phyloP scores from a whole-genome alignment of 169 alveolate genomes.

The Cryptosporidium viatorum region DNA sequence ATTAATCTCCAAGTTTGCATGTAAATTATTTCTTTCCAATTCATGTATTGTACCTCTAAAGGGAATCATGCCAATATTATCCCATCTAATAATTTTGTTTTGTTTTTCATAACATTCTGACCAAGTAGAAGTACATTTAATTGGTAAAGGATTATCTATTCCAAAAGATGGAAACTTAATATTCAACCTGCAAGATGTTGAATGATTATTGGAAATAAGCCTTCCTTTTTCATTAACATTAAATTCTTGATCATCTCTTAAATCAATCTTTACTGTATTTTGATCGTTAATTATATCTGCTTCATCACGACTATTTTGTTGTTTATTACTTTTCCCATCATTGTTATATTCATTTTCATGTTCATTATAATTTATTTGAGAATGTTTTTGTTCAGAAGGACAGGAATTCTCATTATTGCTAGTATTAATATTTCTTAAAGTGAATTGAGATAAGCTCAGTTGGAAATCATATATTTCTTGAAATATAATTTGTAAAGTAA shows the following conservation, averaged over 20 bases:
- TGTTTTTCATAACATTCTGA: constrained; percentile 13
- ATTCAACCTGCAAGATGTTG: constrained; percentile 28
- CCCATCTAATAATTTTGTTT: constrained; percentile 43
- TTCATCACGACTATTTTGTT: not conserved
- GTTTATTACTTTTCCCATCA: not conserved
- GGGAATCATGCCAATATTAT: constrained; percentile 57
- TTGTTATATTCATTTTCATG: not conserved
- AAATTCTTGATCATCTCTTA: not conserved
- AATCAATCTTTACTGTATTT: constrained; percentile 28
- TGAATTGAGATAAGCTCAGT: constrained; percentile 50
- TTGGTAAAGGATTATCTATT: constrained; percentile 63
- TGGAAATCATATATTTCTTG: constrained; percentile 74
- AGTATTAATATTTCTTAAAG: constrained; percentile 3
- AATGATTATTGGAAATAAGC: not conserved
- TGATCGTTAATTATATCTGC: not conserved
- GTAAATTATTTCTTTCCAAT: constrained; percentile 40
- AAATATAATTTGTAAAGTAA: constrained; percentile 56
- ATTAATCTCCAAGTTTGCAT: constrained; percentile 33
- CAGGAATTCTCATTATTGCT: not conserved
- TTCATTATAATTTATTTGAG: not conserved
- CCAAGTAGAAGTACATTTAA: constrained; percentile 58
- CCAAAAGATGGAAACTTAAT: constrained; percentile 65
- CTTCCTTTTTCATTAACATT: not conserved
- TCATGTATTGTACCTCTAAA: constrained; percentile 76
- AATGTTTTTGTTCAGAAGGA: not conserved